phyloP scores from a whole-genome alignment of 2,329 filamentous ascomycete genomes.

The Clonostachys byssicola region DNA sequence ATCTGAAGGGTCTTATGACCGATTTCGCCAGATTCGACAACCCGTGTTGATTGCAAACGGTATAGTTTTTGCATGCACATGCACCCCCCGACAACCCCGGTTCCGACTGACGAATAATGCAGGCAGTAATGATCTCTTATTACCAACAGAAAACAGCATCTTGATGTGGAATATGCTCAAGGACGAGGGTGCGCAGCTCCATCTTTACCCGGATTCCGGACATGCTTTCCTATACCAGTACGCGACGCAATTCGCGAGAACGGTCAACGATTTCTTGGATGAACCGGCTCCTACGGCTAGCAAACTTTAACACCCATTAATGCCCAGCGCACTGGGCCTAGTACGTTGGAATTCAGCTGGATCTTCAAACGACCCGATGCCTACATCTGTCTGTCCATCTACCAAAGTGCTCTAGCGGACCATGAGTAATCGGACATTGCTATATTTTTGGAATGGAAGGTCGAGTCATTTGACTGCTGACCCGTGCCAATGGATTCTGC shows the following conservation, averaged over 20 bases:
- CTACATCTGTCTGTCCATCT: too few relatives aligned
- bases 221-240: constrained; percentile 29
- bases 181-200: constrained; percentile 19
- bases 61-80: constrained; percentile 9
- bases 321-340: too few relatives aligned
- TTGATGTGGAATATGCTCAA: constrained; percentile 28
- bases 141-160: constrained; percentile 29
- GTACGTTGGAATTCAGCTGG: too few relatives aligned
- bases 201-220: constrained; percentile 26
- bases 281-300: neutral
- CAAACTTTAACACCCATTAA: neutral
- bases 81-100: neutral
- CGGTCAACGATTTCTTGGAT: constrained; percentile 24
- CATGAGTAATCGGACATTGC: too few relatives aligned
- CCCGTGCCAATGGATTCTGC: too few relatives aligned
- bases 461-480: too few relatives aligned
- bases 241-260: constrained; percentile 18
- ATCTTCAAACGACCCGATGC: too few relatives aligned
- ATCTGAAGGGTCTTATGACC: constrained; percentile 22
- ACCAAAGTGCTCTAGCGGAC: too few relatives aligned
- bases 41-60: constrained; percentile 32
- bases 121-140: constrained; percentile 25
- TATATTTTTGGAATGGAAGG: too few relatives aligned
- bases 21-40: constrained; percentile 23
- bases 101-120: constrained; percentile 1